Base-by-base conservation (phyloP, 345 rosid genomes). In the Citrus trifoliata region DNA sequence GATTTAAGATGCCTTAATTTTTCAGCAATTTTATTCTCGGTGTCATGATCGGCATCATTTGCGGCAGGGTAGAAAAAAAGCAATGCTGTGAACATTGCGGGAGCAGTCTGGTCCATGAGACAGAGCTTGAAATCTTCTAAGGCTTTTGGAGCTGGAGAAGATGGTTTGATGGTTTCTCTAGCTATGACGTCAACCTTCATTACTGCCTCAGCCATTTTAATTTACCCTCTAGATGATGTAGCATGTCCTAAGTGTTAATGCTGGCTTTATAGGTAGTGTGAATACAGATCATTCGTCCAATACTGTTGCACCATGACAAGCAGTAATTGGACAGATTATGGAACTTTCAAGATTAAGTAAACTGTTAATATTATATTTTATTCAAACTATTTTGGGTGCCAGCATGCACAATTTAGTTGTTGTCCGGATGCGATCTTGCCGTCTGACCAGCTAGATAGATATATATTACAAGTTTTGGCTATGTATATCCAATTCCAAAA, bases 21-120 rank as follows among this genome's bases (percentile, higher is more conserved):
- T 68, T 78, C 64, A 7, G 35, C 55, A 14, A 40, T 27, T 22
- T 70, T 40, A 22, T 22, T 28, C 27, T 70, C 48, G 24, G n/a
- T 28, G 10, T 42, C 69, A 61, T 24, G 5, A 51, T 72, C 22
- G 7, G 21, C 18, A 21, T 27, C 18, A 46, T 74, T 40, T n/a
- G 22, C 32, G 1, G 22, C 51, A 1, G 18, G 18, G 74, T 80
- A 83, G 71, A 77, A 83, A 55, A 83, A 76, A 28, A 80, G 61
- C 56, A 79, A 67, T 24, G 78, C 84, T 58, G 64, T 65, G 48
- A 33, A 80, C 56, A 61, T 51, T 12, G 72, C 66, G 64, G 88
- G 82, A 76, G 83, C 74, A 61, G 74, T 73, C 64, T 86, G 88
- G 67, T 83, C 88, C 61, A 86, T 62, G 33, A 83, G 67, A 64